phyloP scores from a whole-genome alignment of 2,329 filamentous ascomycete genomes.

The Capronia coronata region DNA sequence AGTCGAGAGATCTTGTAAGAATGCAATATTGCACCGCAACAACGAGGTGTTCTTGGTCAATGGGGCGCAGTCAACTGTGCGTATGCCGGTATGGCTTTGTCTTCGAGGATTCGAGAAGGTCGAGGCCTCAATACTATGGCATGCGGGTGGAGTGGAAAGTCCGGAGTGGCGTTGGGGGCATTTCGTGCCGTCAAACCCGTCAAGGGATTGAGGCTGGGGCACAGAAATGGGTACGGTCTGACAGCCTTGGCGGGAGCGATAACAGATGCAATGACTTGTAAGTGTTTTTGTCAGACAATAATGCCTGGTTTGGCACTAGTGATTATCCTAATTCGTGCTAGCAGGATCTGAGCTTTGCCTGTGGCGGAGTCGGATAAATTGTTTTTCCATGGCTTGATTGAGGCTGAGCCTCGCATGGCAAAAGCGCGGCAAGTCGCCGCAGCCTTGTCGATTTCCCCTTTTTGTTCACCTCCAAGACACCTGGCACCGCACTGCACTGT shows the following conservation, averaged over 20 bases:
- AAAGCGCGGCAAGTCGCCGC: not conserved
- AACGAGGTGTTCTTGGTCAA: not conserved
- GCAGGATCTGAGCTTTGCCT: no score
- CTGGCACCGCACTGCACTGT: no score
- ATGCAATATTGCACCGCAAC: not conserved
- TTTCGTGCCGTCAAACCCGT: no score
- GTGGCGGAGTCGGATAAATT: constrained; percentile 7
- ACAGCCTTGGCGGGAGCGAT: not conserved
- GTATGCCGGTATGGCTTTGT: constrained; percentile 1
- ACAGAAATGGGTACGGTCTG: not conserved
- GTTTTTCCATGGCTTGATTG: constrained; percentile 6
- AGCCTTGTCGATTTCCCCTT: not conserved
- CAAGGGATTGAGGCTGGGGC: not conserved
- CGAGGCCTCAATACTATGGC: not conserved
- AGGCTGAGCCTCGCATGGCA: constrained; percentile 10
- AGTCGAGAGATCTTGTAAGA: not conserved
- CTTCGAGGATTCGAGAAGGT: constrained; percentile 18
- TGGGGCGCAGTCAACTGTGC: constrained; percentile 16
- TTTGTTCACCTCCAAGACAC: not conserved
- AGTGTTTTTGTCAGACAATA: not conserved
- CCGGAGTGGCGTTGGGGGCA: not conserved
- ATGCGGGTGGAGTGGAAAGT: not conserved
- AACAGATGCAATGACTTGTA: not conserved
- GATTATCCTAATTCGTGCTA: no score
- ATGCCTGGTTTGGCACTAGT: not conserved